These are phyloP conservation scores for Nitzschia sp. DNA, from an alignment of 108 stramenopile genomes.

Conservation along the genomic window DNA sequence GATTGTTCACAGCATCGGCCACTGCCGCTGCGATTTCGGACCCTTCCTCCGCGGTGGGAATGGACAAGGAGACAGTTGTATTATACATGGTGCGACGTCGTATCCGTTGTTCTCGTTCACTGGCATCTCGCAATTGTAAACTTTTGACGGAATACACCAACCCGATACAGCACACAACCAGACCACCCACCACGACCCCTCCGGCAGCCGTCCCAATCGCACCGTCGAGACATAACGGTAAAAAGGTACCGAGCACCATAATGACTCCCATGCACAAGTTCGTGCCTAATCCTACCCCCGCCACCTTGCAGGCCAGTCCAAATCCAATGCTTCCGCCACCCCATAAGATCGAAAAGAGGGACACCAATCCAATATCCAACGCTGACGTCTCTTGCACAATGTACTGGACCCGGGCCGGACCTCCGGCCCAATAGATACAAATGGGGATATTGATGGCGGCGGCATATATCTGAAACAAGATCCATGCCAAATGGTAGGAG, in stretches of 20 bases:
- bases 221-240: conserved; percentile 4
- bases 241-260: conserved; percentile 10
- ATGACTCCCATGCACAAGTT: conserved; percentile 19
- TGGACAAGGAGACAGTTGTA: conserved; percentile 1
- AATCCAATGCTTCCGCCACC: conserved; percentile 12
- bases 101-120: neutral
- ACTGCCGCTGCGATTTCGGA: neutral
- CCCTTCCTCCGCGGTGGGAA: neutral
- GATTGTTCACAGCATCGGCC: neutral
- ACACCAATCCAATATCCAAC: neutral
- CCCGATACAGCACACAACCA: conserved; percentile 2
- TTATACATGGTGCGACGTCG: conserved; percentile 10
- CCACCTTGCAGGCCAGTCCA: conserved; percentile 15
- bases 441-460: conserved; percentile 7
- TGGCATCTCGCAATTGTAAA: conserved; percentile 7
- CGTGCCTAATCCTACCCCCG: conserved; percentile 9
- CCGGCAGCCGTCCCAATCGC: conserved; percentile 13
- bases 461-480: conserved; percentile 18
- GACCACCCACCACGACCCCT: conserved; percentile 1
- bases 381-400: conserved; percentile 16
- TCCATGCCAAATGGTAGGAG: conserved; percentile 1
- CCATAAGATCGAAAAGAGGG: conserved; percentile 9
- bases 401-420: conserved; percentile 5
- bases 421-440: conserved; percentile 15
- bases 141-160: conserved; percentile 1